Conservation (phyloP, 352 stramenopile genomes). For the Globisporangium cylindrosporum region DNA sequence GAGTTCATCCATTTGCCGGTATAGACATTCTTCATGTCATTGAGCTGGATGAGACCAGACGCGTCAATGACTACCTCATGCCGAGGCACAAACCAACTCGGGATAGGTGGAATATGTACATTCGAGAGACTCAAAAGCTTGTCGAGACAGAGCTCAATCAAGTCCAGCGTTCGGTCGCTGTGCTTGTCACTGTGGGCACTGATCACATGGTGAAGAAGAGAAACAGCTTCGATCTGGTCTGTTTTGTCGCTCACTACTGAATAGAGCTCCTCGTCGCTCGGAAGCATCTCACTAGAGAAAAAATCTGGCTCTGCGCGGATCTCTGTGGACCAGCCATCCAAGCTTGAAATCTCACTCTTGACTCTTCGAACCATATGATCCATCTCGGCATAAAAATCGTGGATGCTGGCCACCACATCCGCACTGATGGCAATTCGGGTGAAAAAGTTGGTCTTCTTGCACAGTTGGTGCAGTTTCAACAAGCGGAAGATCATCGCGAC, state of each 20-base stretch:
- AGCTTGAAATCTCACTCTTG: neutral
- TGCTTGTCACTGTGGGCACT: conserved; percentile 12
- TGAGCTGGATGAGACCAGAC: conserved; percentile 36
- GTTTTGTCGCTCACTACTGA: neutral
- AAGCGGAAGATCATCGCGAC: conserved; percentile 6
- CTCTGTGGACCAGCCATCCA: no score
- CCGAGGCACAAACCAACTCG: conserved; percentile 69
- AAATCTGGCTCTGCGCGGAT: neutral
- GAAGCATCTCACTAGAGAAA: neutral
- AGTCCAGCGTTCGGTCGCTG: conserved; percentile 1
- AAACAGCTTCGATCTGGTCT: conserved; percentile 3
- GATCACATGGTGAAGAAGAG: conserved; percentile 11
- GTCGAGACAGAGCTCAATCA: conserved; percentile 8
- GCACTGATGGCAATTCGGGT: conserved; percentile 6
- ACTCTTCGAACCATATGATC: conserved; percentile 8
- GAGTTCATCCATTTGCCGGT: conserved; percentile 45
- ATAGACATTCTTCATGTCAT: neutral
- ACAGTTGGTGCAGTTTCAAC: conserved; percentile 3
- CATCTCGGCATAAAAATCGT: conserved; percentile 14
- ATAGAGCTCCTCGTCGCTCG: conserved; percentile 5
- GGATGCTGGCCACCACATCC: neutral
- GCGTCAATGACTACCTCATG: conserved; percentile 56
- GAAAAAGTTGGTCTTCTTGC: conserved; percentile 4
- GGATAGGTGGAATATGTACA: neutral
- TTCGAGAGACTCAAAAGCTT: neutral